Conservation (phyloP, 495 filamentous ascomycete genomes). For the Neurospora tetrasperma region DNA sequence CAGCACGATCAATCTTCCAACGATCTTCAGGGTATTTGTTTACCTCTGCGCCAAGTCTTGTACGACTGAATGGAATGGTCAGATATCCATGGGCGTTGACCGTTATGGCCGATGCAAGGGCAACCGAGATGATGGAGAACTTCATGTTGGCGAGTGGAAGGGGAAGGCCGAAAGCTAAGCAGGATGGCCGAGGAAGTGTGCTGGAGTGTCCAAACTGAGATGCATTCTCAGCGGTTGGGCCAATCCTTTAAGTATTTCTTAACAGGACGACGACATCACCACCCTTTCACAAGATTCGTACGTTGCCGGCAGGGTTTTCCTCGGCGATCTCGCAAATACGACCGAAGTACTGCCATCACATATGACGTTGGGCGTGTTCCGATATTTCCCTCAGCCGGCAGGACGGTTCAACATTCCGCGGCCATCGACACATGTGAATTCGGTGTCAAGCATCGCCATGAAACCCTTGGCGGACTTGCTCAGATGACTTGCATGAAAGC, state of each 20-base stretch:
- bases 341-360: neutral
- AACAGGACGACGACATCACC: neutral
- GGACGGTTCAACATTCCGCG: neutral
- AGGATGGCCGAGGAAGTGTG: neutral
- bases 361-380: neutral
- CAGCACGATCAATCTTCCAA: neutral
- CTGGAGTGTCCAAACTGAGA: neutral
- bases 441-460: neutral
- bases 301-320: neutral
- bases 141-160: constrained; percentile 9
- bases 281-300: neutral
- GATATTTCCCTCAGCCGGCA: neutral
- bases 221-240: neutral
- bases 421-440: neutral
- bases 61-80: constrained; percentile 37
- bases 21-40: neutral
- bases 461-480: neutral
- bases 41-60: constrained; percentile 38
- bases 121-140: constrained; percentile 1
- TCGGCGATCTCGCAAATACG: neutral
- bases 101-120: constrained; percentile 7
- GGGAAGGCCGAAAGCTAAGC: neutral
- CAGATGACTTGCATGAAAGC: neutral
- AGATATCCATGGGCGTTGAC: constrained; percentile 40
- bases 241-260: neutral